Percentiles rank a stretch among this genome's conserved stretches.
Conservation (phyloP, 306 rosid genomes). For the Prunus kanzakura region DNA sequence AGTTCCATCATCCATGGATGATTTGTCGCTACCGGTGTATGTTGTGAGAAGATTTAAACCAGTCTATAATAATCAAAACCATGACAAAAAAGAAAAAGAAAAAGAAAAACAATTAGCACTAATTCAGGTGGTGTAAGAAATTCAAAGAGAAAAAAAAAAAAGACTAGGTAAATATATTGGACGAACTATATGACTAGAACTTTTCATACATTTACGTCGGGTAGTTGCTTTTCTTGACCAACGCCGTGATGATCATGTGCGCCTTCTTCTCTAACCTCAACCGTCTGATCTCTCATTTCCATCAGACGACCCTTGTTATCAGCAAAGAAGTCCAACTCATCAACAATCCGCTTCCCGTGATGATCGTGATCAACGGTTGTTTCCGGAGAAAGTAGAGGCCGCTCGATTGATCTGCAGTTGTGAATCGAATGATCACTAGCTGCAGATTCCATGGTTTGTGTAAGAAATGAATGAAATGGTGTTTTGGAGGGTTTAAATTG, state of each 20-base stretch:
- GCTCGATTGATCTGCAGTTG: neutral
- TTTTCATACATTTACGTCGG: conserved; percentile 35
- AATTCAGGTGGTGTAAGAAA: neutral
- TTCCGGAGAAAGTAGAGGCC: neutral
- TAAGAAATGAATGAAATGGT: neutral
- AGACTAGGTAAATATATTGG: neutral
- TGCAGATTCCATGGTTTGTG: conserved; percentile 25
- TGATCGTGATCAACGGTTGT: neutral
- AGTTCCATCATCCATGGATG: conserved; percentile 33
- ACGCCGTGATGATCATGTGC: neutral
- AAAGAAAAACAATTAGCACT: neutral
- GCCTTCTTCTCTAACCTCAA: conserved; percentile 20
- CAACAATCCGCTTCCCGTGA: conserved; percentile 28
- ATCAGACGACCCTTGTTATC: conserved; percentile 4
- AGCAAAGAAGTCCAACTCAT: conserved; percentile 57
- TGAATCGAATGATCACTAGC: conserved; percentile 10
- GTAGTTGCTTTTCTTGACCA: conserved; percentile 22
- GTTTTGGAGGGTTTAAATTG: neutral
- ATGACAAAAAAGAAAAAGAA: neutral
- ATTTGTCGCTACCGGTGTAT: conserved; percentile 30
- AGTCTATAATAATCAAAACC: conserved; percentile 32
- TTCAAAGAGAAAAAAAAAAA: neutral
- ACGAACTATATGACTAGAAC: neutral
- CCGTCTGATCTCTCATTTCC: neutral
- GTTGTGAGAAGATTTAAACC: conserved; percentile 56